A percentile compares a stretch with the other conserved stretches of the same genome.
phyloP scores from a whole-genome alignment of 192 early-diverging fungal species.

The Jimgerdemannia flammicorona region DNA sequence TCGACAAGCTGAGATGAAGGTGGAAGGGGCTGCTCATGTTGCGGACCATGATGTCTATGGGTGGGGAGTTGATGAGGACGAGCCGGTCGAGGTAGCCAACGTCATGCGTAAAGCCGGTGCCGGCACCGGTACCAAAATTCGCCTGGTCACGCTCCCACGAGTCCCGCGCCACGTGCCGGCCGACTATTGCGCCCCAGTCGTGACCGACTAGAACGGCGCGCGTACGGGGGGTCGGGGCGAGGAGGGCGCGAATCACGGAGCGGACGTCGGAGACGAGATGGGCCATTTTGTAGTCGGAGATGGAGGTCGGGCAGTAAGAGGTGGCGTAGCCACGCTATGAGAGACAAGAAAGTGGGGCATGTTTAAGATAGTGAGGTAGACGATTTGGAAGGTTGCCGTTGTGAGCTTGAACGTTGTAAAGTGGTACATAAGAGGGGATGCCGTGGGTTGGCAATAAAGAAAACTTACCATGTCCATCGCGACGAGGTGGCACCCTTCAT shows the following conservation, averaged over 20 bases:
- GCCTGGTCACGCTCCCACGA: conserved; percentile 8
- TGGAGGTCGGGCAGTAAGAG: background rate
- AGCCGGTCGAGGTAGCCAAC: conserved; percentile 5
- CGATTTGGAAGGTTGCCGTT: background rate
- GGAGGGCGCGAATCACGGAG: conserved; percentile 2
- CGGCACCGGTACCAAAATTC: background rate
- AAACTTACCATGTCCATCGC: conserved; percentile 20
- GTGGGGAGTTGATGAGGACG: conserved; percentile 12
- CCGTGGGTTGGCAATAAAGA: background rate
- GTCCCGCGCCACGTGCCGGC: conserved; percentile 3
- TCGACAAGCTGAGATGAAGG: background rate
- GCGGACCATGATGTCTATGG: background rate
- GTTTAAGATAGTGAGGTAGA: too few species aligned
- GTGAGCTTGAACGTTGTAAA: background rate
- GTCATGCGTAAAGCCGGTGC: background rate
- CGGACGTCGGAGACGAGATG: conserved; percentile 10
- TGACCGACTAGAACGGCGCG: conserved; percentile 6
- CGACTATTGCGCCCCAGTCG: conserved; percentile 10
- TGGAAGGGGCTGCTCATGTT: conserved; percentile 2
- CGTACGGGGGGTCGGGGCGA: background rate
- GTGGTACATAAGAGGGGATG: too few species aligned
- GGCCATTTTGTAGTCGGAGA: background rate
- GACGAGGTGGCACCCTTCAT: conserved; percentile 13
- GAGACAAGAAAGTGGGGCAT: background rate
- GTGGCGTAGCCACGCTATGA: conserved; percentile 5